Evolutionary conservation across 768 basidiomycete genomes (phyloP).

Genomic region (Naematelia aurantialba): DNA sequence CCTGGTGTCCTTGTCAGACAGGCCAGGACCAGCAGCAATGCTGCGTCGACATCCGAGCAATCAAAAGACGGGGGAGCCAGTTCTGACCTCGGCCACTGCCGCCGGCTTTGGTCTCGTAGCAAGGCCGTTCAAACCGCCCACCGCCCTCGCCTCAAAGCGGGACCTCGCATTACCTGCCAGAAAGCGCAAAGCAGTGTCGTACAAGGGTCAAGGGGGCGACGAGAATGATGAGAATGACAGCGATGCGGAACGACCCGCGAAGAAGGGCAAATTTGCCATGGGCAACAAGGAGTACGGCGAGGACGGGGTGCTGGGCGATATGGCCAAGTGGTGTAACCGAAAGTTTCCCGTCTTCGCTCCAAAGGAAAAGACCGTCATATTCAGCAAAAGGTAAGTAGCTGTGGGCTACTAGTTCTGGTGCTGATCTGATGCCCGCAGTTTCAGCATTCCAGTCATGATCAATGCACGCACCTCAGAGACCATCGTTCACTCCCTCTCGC

Average conservation of each 20-base stretch:
- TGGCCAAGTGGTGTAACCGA: slow-evolving; percentile 51
- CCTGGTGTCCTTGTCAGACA: not conserved
- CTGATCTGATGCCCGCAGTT: no score
- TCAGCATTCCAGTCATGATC: slow-evolving; percentile 69
- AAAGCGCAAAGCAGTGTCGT: slow-evolving; percentile 83
- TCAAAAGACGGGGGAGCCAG: slow-evolving; percentile 32
- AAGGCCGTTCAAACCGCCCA: slow-evolving; percentile 50
- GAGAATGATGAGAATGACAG: slow-evolving; percentile 57
- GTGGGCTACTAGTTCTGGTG: no score
- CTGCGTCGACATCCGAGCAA: slow-evolving; percentile 30
- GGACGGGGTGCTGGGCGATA: slow-evolving; percentile 61
- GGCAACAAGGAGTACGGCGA: slow-evolving; percentile 62
- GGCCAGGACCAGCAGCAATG: slow-evolving; percentile 18
- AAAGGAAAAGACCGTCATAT: slow-evolving; percentile 46
- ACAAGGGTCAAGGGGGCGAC: slow-evolving; percentile 59
- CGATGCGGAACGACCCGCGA: slow-evolving; percentile 54
- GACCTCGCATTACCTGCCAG: slow-evolving; percentile 50
- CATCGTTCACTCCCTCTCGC: slow-evolving; percentile 57
- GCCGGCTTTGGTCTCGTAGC: slow-evolving; percentile 49
- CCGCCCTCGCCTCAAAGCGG: slow-evolving; percentile 24
- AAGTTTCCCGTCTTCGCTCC: slow-evolving; percentile 57
- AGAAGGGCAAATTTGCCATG: slow-evolving; percentile 61
- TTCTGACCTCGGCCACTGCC: slow-evolving; percentile 38
- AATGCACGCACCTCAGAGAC: slow-evolving; percentile 29
- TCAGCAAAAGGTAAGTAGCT: slow-evolving; percentile 44